These are phyloP conservation scores for Schizophyllum commune DNA, from an alignment of 1,284 basidiomycete species.

Conservation along the genomic window DNA sequence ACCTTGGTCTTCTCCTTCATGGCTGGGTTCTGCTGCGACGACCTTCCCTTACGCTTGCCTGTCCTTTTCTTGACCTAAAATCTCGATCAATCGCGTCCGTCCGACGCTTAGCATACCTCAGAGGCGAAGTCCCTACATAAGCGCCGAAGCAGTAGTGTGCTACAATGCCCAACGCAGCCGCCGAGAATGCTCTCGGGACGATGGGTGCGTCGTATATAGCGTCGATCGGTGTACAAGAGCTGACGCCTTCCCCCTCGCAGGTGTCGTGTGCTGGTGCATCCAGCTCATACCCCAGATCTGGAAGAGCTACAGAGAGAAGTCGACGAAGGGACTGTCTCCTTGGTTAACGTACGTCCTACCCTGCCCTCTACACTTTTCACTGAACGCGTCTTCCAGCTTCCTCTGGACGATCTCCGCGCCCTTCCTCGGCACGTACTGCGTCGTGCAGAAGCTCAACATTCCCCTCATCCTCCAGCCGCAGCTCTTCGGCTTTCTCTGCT, in stretches of 20 bases:
- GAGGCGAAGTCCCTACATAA: no score
- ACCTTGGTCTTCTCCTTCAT: not conserved
- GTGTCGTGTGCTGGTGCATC: slow-evolving; percentile 61
- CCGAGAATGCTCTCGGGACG: slow-evolving; percentile 56
- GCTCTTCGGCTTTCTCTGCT: slow-evolving; percentile 53
- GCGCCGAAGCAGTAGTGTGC: no score
- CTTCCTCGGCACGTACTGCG: slow-evolving; percentile 65
- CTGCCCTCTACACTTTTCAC: not conserved
- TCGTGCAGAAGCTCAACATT: slow-evolving; percentile 64
- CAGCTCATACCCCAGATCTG: slow-evolving; percentile 72
- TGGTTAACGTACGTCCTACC: slow-evolving; percentile 56
- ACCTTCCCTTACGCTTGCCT: not conserved
- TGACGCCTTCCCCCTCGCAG: slow-evolving; percentile 21
- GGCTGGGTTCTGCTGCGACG: not conserved
- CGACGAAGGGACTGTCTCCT: slow-evolving; percentile 65
- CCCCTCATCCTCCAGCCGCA: slow-evolving; percentile 75
- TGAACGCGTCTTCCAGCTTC: slow-evolving; percentile 29
- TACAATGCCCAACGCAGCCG: slow-evolving; percentile 21
- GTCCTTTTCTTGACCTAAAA: not conserved
- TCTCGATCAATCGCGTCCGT: no score
- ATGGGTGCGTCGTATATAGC: slow-evolving; percentile 31
- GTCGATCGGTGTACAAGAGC: slow-evolving; percentile 6
- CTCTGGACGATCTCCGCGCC: slow-evolving; percentile 59
- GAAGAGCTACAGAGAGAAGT: slow-evolving; percentile 70
- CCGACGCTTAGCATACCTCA: no score